These are phyloP conservation scores for Trichosporon sp. DNA, from an alignment of 1,284 basidiomycete genomes.

Conservation along the genomic window DNA sequence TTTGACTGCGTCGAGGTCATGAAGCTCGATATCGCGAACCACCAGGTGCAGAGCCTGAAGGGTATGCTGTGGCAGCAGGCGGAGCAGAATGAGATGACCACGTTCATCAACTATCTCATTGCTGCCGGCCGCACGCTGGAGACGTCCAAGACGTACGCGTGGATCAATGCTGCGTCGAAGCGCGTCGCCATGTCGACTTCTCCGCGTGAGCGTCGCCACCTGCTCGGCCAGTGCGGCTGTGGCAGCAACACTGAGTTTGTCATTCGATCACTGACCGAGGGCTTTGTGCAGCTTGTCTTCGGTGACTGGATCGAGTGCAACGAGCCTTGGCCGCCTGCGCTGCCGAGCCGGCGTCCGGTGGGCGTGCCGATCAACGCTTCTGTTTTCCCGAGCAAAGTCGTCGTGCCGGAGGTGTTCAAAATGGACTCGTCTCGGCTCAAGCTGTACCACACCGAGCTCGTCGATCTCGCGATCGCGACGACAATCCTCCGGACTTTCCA, in stretches of 20 bases:
- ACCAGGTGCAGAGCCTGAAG: slow-evolving; percentile 80
- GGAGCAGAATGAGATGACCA: slow-evolving; percentile 70
- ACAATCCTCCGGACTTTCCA: slow-evolving; percentile 53
- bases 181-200: slow-evolving; percentile 25
- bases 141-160: slow-evolving; percentile 30
- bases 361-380: slow-evolving; percentile 43
- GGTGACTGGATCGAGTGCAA: slow-evolving; percentile 20
- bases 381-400: slow-evolving; percentile 47
- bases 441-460: slow-evolving; percentile 59
- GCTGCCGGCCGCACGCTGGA: slow-evolving; percentile 18
- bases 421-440: slow-evolving; percentile 71
- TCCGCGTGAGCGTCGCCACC: slow-evolving; percentile 24
- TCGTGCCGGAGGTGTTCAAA: slow-evolving; percentile 69
- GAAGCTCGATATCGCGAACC: slow-evolving; percentile 94
- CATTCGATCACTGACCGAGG: slow-evolving; percentile 56
- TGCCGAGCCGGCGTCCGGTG: slow-evolving; percentile 32
- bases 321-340: slow-evolving; percentile 45
- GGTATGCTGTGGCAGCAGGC: slow-evolving; percentile 77
- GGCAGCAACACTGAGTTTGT: slow-evolving; percentile 31
- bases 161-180: slow-evolving; percentile 36
- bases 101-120: slow-evolving; percentile 53
- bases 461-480: slow-evolving; percentile 69
- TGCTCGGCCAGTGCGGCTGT: slow-evolving; percentile 30
- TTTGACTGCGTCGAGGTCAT: slow-evolving; percentile 89
- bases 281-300: slow-evolving; percentile 66